Conservation (phyloP, 2,329 filamentous ascomycete genomes). For the Ceratocystis colombiana region DNA sequence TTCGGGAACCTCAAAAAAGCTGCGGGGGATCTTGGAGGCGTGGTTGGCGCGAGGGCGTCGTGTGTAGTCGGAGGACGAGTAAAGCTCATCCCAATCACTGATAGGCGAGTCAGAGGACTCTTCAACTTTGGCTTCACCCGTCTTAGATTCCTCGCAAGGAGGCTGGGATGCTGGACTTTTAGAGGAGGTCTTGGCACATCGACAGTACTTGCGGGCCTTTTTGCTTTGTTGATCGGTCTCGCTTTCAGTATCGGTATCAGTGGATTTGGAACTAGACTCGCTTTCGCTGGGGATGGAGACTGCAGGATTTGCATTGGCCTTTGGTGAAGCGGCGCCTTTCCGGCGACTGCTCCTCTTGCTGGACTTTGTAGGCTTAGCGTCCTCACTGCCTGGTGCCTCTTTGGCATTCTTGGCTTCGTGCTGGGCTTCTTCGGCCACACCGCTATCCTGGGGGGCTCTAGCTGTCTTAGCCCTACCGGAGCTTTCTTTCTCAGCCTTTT, state of each 20-base stretch:
- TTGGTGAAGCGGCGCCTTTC: neutral
- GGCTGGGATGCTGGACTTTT: neutral
- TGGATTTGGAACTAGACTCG: neutral
- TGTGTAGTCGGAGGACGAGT: constrained; percentile 48
- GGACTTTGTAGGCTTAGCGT: constrained; percentile 19
- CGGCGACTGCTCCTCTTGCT: neutral
- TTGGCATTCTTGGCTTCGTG: constrained; percentile 14
- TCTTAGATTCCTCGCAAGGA: no score
- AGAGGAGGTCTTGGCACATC: neutral
- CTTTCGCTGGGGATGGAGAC: neutral
- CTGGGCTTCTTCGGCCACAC: constrained; percentile 20
- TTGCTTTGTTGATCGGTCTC: neutral
- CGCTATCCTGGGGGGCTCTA: constrained; percentile 22
- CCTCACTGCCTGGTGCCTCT: neutral
- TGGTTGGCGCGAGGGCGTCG: constrained; percentile 39
- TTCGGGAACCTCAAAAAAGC: constrained; percentile 43
- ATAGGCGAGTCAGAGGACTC: constrained; percentile 52
- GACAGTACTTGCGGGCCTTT: neutral
- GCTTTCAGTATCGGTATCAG: constrained; percentile 13
- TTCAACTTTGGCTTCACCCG: constrained; percentile 28
- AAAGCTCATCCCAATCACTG: constrained; percentile 49
- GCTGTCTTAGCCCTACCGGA: constrained; percentile 24
- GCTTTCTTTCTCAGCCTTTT: constrained; percentile 21
- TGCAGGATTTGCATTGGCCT: neutral
- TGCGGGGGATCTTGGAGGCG: constrained; percentile 32